Conservation (phyloP, 495 filamentous ascomycete genomes). For the Corynascus novoguineensis region DNA sequence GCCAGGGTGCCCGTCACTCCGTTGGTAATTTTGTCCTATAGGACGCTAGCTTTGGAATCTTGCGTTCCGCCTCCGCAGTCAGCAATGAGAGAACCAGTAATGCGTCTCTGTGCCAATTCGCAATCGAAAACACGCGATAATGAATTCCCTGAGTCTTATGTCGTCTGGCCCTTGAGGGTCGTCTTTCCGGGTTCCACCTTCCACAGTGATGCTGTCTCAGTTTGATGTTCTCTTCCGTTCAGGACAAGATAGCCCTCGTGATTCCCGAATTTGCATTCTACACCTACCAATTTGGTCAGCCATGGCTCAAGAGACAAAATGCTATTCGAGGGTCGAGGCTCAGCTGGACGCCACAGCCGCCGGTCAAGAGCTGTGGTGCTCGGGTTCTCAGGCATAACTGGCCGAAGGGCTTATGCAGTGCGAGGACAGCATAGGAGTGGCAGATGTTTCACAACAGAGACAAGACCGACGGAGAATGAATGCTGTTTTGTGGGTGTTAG, state of each 20-base stretch:
- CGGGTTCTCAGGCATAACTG: slow-evolving; percentile 1
- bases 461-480: slow-evolving; percentile 8
- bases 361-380: slow-evolving; percentile 6
- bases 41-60: neutral
- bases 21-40: slow-evolving; percentile 13
- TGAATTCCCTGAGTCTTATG: neutral
- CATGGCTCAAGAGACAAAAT: neutral
- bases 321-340: neutral
- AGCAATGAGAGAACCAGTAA: neutral
- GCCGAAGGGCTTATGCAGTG: slow-evolving; percentile 9
- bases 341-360: slow-evolving; percentile 9
- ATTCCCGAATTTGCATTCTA: neutral
- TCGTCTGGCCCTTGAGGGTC: neutral
- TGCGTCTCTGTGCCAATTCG: too few relatives aligned
- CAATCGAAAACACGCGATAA: too few relatives aligned
- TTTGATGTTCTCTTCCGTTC: neutral
- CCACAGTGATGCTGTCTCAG: neutral
- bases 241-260: neutral
- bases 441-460: slow-evolving; percentile 16
- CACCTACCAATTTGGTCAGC: neutral
- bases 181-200: slow-evolving; percentile 17
- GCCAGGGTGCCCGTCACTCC: slow-evolving; percentile 1
- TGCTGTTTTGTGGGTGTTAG: slow-evolving; percentile 22
- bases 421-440: slow-evolving; percentile 10
- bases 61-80: slow-evolving; percentile 4